Conservation (phyloP, 1,284 basidiomycete genomes). For the Ceratobasidium sp. region DNA sequence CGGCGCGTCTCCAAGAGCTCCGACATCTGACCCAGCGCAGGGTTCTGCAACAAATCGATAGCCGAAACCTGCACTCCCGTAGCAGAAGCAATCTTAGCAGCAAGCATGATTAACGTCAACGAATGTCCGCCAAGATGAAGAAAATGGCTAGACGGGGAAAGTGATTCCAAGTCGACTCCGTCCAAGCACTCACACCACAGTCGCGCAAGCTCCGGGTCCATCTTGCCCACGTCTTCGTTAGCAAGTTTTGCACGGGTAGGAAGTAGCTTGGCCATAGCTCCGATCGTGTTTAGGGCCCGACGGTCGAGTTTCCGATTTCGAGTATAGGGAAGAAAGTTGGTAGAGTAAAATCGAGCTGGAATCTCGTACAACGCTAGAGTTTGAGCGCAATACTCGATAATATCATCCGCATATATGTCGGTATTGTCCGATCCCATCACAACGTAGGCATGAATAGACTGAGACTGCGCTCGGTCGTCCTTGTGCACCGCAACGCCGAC, state of each 20-base stretch:
- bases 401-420: slow-evolving; percentile 5
- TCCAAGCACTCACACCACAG: slow-evolving; percentile 15
- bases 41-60: background rate
- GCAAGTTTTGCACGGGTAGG: background rate
- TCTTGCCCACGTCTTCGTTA: background rate
- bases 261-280: background rate
- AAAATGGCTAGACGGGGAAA: background rate
- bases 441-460: slow-evolving; percentile 4
- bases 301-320: slow-evolving; percentile 3
- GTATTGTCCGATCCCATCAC: background rate
- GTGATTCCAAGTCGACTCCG: background rate
- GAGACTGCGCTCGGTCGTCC: background rate
- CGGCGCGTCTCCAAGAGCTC: background rate
- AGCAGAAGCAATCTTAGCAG: background rate
- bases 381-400: background rate
- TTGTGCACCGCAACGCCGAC: background rate
- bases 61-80: background rate
- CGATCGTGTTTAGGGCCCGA: background rate
- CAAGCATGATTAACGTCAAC: slow-evolving; percentile 3
- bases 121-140: slow-evolving; percentile 24
- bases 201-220: background rate
- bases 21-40: background rate
- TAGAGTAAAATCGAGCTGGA: background rate
- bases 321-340: background rate
- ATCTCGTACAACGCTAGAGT: slow-evolving; percentile 11